Evolutionary conservation across 257 asterid species (phyloP), one percentile per base, ranked within the genome.

Genomic region (Linaria vulgaris): DNA sequence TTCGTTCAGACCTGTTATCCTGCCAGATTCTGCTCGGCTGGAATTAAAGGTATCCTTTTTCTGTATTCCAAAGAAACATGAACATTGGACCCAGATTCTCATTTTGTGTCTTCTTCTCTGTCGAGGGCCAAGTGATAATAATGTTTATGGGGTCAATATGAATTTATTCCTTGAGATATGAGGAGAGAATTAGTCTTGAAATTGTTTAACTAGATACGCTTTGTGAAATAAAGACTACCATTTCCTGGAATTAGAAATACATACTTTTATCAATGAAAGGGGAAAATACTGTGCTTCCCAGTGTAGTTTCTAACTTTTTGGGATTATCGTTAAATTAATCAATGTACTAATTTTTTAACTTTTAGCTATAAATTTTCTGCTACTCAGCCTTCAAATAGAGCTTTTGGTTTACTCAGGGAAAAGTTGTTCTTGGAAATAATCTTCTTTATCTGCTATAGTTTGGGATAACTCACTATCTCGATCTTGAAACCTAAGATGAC

Each of bases 1-100:
- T 75, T 94, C 96, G 27, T 94, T 90, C 86, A 87, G 99, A 71
- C 97, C 97, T n/a, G 97, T 94, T 63, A 84, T 94, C 65, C 96
- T 94, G 63, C 97, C 99, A n/a, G 96, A 94, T 69, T 94, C 99
- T 51, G 97, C 99, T 45, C 78, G 84, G 63, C 90, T 94, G 44
- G 99, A 94, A 74, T 47, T 94, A 57, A 94, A 94, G 99, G 99
- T 94, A 73, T 69, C 34, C 52, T 50, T 60, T 31, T 67, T 64
- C 34, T 69, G 47, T 14, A 30, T 30, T 30, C 6, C 37, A 30
- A 53, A 38, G 56, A 50, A 50, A 56, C 41, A 39, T 54, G 12
- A 17, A 50, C 41, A 17, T 8, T 54, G 55, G 37, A 59, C n/a
- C 34, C 12, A 53, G 38, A 61, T 22, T 30, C 16, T 61, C 17